A percentile compares a stretch with the other conserved stretches of the same genome.
phyloP scores from a whole-genome alignment of 164 flowering plant genomes.

The Euptelea pleiosperma region DNA sequence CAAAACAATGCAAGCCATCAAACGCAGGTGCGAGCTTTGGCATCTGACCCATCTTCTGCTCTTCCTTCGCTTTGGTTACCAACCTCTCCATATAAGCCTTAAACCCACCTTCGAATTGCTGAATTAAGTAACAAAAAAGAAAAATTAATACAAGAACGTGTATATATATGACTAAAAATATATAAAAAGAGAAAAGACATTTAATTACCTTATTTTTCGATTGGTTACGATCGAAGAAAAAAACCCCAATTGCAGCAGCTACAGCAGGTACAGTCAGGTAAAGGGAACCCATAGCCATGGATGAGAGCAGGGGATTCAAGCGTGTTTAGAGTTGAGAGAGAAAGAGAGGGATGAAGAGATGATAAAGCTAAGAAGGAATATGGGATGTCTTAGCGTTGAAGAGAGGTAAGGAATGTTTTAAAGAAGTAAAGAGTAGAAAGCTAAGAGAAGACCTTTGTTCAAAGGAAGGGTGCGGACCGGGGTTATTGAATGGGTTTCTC shows the following conservation, averaged over 20 bases:
- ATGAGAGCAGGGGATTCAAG: no score
- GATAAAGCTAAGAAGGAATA: no score
- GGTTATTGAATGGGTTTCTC: no score
- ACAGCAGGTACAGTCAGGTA: conserved; percentile 25
- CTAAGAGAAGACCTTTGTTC: no score
- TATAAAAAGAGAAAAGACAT: no score
- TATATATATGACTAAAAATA: neutral
- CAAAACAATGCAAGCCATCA: conserved; percentile 45
- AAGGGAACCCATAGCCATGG: conserved; percentile 20
- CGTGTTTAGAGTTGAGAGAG: no score
- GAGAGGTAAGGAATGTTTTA: no score
- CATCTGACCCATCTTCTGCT: conserved; percentile 6
- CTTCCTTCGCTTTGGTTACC: conserved; percentile 7
- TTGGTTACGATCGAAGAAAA: conserved; percentile 20
- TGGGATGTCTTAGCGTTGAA: no score
- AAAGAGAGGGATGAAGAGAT: no score
- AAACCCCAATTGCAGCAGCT: conserved; percentile 30
- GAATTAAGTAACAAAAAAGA: neutral
- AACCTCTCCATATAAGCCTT: neutral
- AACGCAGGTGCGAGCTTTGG: conserved; percentile 39
- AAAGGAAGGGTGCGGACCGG: no score
- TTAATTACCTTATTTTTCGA: conserved; percentile 18
- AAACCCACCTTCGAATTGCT: no score
- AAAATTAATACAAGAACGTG: neutral
- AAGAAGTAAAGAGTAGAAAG: no score